phyloP scores from a whole-genome alignment of 2,329 filamentous ascomycete genomes.

The Verticillium nonalfalfae region DNA sequence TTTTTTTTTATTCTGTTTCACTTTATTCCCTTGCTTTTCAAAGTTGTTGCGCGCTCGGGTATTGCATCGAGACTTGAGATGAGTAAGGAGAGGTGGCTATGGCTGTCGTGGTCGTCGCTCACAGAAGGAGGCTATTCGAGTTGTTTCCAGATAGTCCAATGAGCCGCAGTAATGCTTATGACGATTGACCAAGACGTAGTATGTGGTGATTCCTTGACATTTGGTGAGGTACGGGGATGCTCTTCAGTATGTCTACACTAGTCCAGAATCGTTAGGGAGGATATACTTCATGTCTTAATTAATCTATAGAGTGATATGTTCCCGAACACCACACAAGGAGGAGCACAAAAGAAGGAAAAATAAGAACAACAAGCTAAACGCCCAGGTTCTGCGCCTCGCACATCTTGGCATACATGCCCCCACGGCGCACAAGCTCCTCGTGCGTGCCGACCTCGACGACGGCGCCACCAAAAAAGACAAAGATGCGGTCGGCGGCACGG shows the following conservation, averaged over 20 bases:
- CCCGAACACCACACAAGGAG: no score
- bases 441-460: slow-evolving; percentile 34
- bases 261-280: no score
- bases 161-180: not conserved
- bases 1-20: not conserved
- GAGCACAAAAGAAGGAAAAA: no score
- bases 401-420: not conserved
- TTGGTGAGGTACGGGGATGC: no score
- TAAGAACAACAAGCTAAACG: not conserved
- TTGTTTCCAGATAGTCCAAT: not conserved
- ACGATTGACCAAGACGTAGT: not conserved
- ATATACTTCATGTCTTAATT: no score
- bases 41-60: not conserved
- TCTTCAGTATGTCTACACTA: no score
- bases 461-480: slow-evolving; percentile 32
- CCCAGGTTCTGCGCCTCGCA: slow-evolving; percentile 10
- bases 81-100: not conserved
- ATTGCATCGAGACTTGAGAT: not conserved
- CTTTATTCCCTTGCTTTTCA: not conserved
- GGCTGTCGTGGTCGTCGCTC: not conserved
- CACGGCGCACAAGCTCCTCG: slow-evolving; percentile 17
- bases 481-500: slow-evolving; percentile 34
- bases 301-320: no score
- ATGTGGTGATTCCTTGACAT: no score
- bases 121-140: not conserved